phyloP scores from a whole-genome alignment of 495 filamentous ascomycete species.

The Cladorrhinum samala region DNA sequence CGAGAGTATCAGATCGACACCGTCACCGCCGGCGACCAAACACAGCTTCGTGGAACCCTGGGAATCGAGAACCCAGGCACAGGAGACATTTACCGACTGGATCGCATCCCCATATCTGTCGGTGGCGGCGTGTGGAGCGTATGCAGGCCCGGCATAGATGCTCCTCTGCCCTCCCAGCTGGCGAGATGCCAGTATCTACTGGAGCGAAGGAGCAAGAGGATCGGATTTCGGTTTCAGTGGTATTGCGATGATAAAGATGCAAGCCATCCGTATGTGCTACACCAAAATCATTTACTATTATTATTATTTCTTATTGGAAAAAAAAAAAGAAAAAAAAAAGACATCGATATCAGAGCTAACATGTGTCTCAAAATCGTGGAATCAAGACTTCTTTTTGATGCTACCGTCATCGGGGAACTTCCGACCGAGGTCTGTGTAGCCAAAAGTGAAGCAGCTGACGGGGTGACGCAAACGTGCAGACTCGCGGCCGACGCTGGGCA shows the following conservation, averaged over 20 bases:
- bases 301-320: not conserved
- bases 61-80: constrained; percentile 4
- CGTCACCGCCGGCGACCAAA: not conserved
- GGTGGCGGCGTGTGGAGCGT: constrained; percentile 6
- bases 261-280: not conserved
- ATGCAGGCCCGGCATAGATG: constrained; percentile 1
- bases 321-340: not conserved
- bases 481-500: not conserved
- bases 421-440: constrained; percentile 4
- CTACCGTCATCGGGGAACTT: constrained; percentile 2
- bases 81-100: constrained; percentile 1
- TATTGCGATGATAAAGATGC: not conserved
- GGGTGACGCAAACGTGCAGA: constrained; percentile 6
- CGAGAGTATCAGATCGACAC: constrained; percentile 6
- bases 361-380: too few species aligned
- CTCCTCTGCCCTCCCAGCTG: not conserved
- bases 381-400: constrained; percentile 7
- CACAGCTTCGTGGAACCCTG: constrained; percentile 4
- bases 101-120: not conserved
- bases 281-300: not conserved
- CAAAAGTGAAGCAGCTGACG: not conserved
- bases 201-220: not conserved
- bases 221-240: constrained; percentile 11
- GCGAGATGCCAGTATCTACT: constrained; percentile 7
- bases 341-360: too few species aligned